A percentile compares a stretch with the other conserved stretches of the same genome.
Conservation (phyloP, 1,284 basidiomycete species). For the Microbotryum scabiosae region DNA sequence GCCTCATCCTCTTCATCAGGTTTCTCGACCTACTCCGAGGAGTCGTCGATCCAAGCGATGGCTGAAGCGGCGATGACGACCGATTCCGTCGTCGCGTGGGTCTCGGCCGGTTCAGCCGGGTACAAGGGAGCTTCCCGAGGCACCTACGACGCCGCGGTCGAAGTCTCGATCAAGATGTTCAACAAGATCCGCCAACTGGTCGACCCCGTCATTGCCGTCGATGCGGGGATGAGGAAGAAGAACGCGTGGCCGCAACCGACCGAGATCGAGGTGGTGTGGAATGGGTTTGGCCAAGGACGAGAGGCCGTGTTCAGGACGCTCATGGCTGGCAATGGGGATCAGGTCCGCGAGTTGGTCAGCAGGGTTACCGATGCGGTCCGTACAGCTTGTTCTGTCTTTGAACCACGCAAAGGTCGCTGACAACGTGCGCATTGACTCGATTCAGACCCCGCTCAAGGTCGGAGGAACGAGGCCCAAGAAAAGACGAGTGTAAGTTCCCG, state of each 20-base stretch:
- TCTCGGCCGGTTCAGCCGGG: constrained; percentile 36
- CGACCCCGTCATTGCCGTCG: constrained; percentile 11
- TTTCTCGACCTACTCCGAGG: constrained; percentile 18
- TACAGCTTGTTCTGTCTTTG: neutral
- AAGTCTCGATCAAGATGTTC: constrained; percentile 39
- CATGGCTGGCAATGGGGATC: constrained; percentile 37
- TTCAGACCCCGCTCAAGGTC: constrained; percentile 41
- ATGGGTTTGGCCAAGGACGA: constrained; percentile 42
- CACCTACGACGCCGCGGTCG: constrained; percentile 43
- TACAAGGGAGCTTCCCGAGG: constrained; percentile 41
- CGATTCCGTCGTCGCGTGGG: constrained; percentile 27
- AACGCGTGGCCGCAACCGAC: constrained; percentile 33
- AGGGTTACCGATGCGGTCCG: constrained; percentile 39
- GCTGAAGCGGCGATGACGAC: neutral
- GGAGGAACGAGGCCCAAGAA: constrained; percentile 43
- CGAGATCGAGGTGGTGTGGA: constrained; percentile 40
- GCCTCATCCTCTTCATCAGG: constrained; percentile 13
- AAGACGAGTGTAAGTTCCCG: constrained; percentile 34
- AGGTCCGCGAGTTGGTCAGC: constrained; percentile 34
- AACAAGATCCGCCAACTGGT: constrained; percentile 35
- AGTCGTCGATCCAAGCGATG: constrained; percentile 18
- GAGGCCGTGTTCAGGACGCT: constrained; percentile 42
- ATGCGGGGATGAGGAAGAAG: constrained; percentile 20
- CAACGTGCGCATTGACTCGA: too few species aligned
- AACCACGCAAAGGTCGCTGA: neutral